Base-by-base conservation (phyloP, 305 asterid species). In the Withania somnifera region DNA sequence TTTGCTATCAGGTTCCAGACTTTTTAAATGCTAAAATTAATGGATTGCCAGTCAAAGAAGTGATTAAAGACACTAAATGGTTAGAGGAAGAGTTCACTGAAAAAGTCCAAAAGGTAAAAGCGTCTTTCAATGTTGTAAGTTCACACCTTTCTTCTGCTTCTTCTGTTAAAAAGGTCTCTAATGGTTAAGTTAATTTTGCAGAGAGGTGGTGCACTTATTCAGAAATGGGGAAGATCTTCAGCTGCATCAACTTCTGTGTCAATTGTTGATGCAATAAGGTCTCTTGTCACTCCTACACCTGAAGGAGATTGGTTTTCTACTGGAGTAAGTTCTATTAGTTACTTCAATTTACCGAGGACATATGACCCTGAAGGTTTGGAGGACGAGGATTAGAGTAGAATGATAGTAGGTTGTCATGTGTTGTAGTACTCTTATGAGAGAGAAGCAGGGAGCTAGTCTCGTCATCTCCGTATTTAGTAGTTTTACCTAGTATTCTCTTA, bases 191-290 rank as follows among this genome's bases (percentile, higher is more conserved):
- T 4, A n/a, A 84, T 79, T 17, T 82, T 86, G 26, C 94, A 97
- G 99, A 93, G 99, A 91, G 99, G 98, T 34, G 99, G 99, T 4
- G 97, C 58, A 45, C 95, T 97, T 64, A 97, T 97, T 84, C 75
- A 93, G 90, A 97, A 97, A 90, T 97, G 99, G 99, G 99, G 99
- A 86, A 88, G 99, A 87, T 97, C 99, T 50, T 97, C 99, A 0
- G 99, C 99, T 45, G 99, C 98, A 81, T 97, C 99, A 20, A 97
- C 99, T 77, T 87, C 98, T 80, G 99, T 97, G 54, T 97, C 99
- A 6, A 87, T 97, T 8, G 95, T 88, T 28, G 99, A 97, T 64
- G 98, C 98, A 7, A 97, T 97, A 42, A 93, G 89, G 83, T 93
- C 99, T 81, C 99, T 97, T 2, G 90, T 95, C 32, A 97, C 92